Conservation (phyloP, 108 stramenopile genomes). For the Skeletonema marinoi region DNA sequence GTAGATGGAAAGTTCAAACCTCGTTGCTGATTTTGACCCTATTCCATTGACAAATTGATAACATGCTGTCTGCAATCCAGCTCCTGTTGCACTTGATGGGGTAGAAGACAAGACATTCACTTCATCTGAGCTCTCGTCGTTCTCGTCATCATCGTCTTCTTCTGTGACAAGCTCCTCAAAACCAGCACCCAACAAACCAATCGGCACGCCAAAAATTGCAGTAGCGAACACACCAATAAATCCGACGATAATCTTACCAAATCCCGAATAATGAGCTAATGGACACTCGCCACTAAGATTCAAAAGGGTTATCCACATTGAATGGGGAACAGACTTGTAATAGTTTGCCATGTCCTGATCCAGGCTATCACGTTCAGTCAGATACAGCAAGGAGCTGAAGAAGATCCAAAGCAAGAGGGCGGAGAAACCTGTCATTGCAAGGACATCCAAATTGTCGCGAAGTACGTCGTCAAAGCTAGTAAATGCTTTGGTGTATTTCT, state of each 20-base stretch:
- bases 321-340: constrained; percentile 78
- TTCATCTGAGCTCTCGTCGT: constrained; percentile 49
- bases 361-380: constrained; percentile 82
- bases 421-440: constrained; percentile 85
- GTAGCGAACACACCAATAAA: constrained; percentile 87
- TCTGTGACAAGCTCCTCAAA: constrained; percentile 83
- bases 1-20: constrained; percentile 73
- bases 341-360: constrained; percentile 80
- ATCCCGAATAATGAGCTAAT: constrained; percentile 70
- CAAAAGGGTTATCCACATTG: constrained; percentile 93
- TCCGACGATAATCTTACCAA: constrained; percentile 81
- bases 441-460: constrained; percentile 70
- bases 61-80: constrained; percentile 17
- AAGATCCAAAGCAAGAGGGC: constrained; percentile 86
- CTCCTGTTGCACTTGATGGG: neutral
- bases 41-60: constrained; percentile 78
- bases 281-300: constrained; percentile 91
- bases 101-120: too few species aligned
- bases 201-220: constrained; percentile 73
- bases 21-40: constrained; percentile 49
- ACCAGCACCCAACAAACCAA: constrained; percentile 89
- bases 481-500: constrained; percentile 85
- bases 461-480: constrained; percentile 80
- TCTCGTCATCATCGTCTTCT: constrained; percentile 70
- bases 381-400: constrained; percentile 76